A percentile compares a stretch with the other conserved stretches of the same genome.
phyloP scores from a whole-genome alignment of 1,284 basidiomycete species.

The Microbotryum lychnidis-dioicae region DNA sequence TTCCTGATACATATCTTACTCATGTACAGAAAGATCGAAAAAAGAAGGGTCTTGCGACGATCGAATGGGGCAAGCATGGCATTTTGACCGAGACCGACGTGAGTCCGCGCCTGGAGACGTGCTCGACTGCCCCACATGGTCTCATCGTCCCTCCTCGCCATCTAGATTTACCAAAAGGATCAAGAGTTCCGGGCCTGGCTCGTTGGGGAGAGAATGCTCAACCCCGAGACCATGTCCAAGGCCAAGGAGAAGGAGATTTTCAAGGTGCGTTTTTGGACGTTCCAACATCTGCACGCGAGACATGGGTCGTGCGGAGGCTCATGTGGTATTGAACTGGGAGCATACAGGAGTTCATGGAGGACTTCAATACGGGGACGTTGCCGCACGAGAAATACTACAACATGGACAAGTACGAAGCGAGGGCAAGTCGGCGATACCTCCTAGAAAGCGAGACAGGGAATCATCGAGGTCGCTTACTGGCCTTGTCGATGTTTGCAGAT shows the following conservation, averaged over 20 bases:
- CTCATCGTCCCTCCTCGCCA: not conserved
- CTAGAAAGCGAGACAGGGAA: not conserved
- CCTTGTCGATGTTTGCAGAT: slow-evolving; percentile 47
- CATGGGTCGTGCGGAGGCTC: too few species aligned
- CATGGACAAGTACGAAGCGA: slow-evolving; percentile 57
- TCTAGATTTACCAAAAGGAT: slow-evolving; percentile 58
- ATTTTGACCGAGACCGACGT: slow-evolving; percentile 69
- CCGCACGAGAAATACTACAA: slow-evolving; percentile 85
- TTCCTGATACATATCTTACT: not conserved
- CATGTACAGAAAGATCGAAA: slow-evolving; percentile 38
- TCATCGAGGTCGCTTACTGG: not conserved
- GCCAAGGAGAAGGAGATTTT: slow-evolving; percentile 79
- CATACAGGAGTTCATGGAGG: slow-evolving; percentile 50
- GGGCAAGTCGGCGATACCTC: not conserved
- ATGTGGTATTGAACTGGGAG: not conserved
- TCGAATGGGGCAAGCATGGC: slow-evolving; percentile 80
- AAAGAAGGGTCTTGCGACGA: slow-evolving; percentile 49
- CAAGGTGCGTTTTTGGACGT: slow-evolving; percentile 10
- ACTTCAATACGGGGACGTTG: slow-evolving; percentile 70
- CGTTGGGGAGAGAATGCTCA: slow-evolving; percentile 72
- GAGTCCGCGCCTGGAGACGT: slow-evolving; percentile 36
- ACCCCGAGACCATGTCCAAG: slow-evolving; percentile 73
- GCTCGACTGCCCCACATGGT: not conserved
- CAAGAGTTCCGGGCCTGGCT: slow-evolving; percentile 83
- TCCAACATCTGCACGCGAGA: not conserved